A percentile compares a stretch with the other conserved stretches of the same genome.
phyloP scores from a whole-genome alignment of 352 stramenopile genomes.

The Pythium oligandrum region DNA sequence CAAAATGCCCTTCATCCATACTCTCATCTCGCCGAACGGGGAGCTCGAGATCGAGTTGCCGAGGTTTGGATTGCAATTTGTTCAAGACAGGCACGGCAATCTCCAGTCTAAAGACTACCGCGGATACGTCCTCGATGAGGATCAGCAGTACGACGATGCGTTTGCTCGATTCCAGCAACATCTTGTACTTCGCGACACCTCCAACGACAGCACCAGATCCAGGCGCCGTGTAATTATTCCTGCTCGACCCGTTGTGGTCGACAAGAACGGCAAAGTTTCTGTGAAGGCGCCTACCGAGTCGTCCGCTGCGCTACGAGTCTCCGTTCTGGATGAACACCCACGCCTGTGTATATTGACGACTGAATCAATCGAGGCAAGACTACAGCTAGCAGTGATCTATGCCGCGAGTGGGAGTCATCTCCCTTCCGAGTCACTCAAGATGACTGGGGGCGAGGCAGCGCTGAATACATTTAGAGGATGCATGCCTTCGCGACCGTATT shows the following conservation, averaged over 20 bases:
- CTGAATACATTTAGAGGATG: constrained; percentile 37
- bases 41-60: constrained; percentile 38
- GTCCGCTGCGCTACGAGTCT: too few relatives aligned
- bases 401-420: constrained; percentile 19
- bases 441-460: constrained; percentile 45
- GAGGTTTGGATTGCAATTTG: constrained; percentile 36
- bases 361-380: constrained; percentile 27
- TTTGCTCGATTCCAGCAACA: constrained; percentile 30
- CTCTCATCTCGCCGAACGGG: constrained; percentile 8
- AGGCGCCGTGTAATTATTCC: constrained; percentile 30
- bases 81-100: constrained; percentile 9
- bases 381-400: constrained; percentile 40
- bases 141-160: constrained; percentile 1
- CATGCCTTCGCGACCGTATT: constrained; percentile 28
- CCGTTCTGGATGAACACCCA: too few relatives aligned
- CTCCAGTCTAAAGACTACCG: constrained; percentile 29
- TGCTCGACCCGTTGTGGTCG: constrained; percentile 20
- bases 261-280: not conserved
- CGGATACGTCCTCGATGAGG: constrained; percentile 4
- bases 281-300: too few relatives aligned
- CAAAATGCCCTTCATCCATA: constrained; percentile 24
- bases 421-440: constrained; percentile 25
- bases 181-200: constrained; percentile 18
- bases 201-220: constrained; percentile 13
- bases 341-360: too few relatives aligned